phyloP scores from a whole-genome alignment of 2,329 filamentous ascomycete genomes.

The Harringtonia aguacate region DNA sequence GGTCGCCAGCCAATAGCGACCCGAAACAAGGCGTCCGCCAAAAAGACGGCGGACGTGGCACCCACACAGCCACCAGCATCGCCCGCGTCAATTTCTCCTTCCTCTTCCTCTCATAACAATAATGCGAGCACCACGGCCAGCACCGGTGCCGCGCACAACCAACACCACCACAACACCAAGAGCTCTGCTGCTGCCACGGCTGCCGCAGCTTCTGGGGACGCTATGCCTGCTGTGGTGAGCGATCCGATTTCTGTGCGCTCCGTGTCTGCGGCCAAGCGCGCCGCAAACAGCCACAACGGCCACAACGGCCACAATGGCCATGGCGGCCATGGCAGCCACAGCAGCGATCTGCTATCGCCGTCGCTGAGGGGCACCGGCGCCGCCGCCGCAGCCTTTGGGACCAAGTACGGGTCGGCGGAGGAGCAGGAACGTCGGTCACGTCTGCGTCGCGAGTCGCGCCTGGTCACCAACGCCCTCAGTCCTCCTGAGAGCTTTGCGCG shows the following conservation, averaged over 20 bases:
- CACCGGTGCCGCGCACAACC: not conserved
- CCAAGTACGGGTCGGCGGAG: slow-evolving; percentile 15
- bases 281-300: not conserved
- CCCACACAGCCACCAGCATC: not conserved
- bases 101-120: slow-evolving; percentile 9
- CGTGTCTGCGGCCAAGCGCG: slow-evolving; percentile 7
- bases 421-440: slow-evolving; percentile 13
- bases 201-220: slow-evolving; percentile 1
- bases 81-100: slow-evolving; percentile 12
- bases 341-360: slow-evolving; percentile 2
- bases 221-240: slow-evolving; percentile 9
- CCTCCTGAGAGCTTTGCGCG: slow-evolving; percentile 29
- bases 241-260: slow-evolving; percentile 7
- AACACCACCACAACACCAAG: not conserved
- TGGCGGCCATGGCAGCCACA: not conserved
- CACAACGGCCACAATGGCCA: slow-evolving; percentile 3
- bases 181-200: slow-evolving; percentile 4
- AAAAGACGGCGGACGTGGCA: not conserved
- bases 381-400: slow-evolving; percentile 1
- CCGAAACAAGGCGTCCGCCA: slow-evolving; percentile 14
- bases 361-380: not conserved
- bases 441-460: slow-evolving; percentile 18
- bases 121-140: not conserved
- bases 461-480: slow-evolving; percentile 23
- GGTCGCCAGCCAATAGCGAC: slow-evolving; percentile 19